Evolutionary conservation across 768 basidiomycete species (phyloP).

Genomic region (Tephrocybe sp.): DNA sequence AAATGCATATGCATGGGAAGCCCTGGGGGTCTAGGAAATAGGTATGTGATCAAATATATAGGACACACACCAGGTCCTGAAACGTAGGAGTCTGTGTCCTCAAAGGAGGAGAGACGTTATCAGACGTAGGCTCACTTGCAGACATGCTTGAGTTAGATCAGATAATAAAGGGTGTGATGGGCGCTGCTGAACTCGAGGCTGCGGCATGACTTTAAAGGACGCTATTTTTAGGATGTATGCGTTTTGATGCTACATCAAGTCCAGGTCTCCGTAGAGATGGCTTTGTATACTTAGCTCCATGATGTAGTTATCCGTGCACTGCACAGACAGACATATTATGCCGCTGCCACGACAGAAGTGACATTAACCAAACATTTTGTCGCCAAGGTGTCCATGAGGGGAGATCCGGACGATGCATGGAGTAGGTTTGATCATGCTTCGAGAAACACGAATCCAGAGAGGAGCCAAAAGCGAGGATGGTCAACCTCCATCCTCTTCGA

Average conservation of each 20-base stretch:
- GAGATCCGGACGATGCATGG: background rate
- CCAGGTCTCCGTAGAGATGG: too few species aligned
- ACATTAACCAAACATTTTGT: background rate
- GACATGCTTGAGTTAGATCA: conserved; percentile 7
- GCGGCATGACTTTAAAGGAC: background rate
- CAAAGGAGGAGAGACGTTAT: conserved; percentile 10
- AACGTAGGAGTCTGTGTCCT: conserved; percentile 17
- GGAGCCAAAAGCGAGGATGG: background rate
- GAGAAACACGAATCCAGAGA: background rate
- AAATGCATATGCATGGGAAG: conserved; percentile 37
- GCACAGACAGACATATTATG: background rate
- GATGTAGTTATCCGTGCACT: too few species aligned
- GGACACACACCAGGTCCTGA: conserved; percentile 19
- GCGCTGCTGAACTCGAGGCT: background rate
- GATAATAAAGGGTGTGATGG: background rate
- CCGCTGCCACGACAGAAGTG: too few species aligned
- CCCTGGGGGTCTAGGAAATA: background rate
- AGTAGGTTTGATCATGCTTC: background rate
- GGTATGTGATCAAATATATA: conserved; percentile 2
- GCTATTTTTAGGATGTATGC: conserved; percentile 11
- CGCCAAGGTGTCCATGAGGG: background rate
- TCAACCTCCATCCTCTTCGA: background rate
- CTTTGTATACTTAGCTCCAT: too few species aligned
- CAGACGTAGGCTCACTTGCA: conserved; percentile 9
- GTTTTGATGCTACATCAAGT: background rate